These are phyloP conservation scores for Mycena crocata DNA, from an alignment of 768 basidiomycete genomes.

Conservation along the genomic window DNA sequence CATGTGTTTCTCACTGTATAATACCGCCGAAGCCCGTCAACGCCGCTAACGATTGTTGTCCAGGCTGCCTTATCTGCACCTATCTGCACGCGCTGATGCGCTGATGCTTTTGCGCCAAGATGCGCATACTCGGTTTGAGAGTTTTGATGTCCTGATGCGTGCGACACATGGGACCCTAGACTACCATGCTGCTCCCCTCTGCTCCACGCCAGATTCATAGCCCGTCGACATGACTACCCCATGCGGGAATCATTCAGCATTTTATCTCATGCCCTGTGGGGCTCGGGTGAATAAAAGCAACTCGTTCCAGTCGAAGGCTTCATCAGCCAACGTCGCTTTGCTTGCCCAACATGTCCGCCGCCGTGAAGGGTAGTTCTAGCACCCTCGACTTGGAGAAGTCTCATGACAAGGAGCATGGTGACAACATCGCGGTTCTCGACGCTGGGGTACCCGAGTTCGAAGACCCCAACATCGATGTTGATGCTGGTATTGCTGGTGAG, in stretches of 20 bases:
- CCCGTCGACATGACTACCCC: slow-evolving; percentile 14
- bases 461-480: slow-evolving; percentile 46
- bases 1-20: no score
- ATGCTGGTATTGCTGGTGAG: slow-evolving; percentile 37
- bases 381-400: slow-evolving; percentile 31
- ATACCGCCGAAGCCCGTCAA: no score
- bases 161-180: no score
- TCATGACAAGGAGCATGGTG: slow-evolving; percentile 18
- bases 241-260: background rate
- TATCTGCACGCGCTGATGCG: no score
- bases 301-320: background rate
- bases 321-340: background rate
- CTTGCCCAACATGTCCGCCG: slow-evolving; percentile 25
- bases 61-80: no score
- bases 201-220: no score
- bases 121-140: no score
- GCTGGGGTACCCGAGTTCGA: slow-evolving; percentile 39
- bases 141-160: no score
- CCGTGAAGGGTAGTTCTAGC: slow-evolving; percentile 22
- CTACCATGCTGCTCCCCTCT: no score
- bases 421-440: slow-evolving; percentile 24
- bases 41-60: no score
- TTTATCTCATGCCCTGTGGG: background rate
- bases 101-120: no score
- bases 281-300: slow-evolving; percentile 5